Percentiles rank a stretch among this genome's conserved stretches.
phyloP scores from a whole-genome alignment of 306 rosid genomes.

The Cucurbita ficifolia region DNA sequence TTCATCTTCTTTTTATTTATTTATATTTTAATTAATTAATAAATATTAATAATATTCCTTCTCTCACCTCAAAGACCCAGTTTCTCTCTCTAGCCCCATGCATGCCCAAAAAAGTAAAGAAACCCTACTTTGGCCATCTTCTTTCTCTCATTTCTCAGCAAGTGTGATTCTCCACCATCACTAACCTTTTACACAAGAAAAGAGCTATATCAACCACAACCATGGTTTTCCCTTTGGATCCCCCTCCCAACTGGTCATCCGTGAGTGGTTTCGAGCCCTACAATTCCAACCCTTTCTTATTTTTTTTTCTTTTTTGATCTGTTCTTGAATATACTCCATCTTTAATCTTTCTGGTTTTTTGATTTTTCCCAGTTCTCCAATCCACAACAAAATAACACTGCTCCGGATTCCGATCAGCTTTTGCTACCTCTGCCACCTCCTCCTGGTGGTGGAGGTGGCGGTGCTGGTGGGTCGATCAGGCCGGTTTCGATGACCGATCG shows the following conservation, averaged over 20 bases:
- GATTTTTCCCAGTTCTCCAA: conserved; percentile 13
- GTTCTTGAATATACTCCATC: conserved; percentile 51
- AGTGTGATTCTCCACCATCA: conserved; percentile 79
- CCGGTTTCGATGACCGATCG: conserved; percentile 66
- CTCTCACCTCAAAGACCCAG: conserved; percentile 5
- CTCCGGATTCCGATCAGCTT: conserved; percentile 16
- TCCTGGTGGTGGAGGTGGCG: conserved; percentile 1
- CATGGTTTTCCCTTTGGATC: conserved; percentile 89
- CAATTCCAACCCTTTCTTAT: conserved; percentile 20
- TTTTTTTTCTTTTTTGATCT: not conserved
- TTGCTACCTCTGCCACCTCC: conserved; percentile 12
- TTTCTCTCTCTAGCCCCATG: conserved; percentile 13
- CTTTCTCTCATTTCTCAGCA: conserved; percentile 19
- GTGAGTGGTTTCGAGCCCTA: conserved; percentile 17
- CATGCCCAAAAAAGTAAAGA: conserved; percentile 27
- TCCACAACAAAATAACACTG: conserved; percentile 16
- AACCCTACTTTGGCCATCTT: conserved; percentile 22
- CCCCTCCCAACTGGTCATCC: conserved; percentile 80
- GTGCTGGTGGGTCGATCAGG: conserved; percentile 22
- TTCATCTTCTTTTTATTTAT: conserved; percentile 26
- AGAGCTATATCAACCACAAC: conserved; percentile 17
- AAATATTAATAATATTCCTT: conserved; percentile 7
- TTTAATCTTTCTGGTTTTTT: not conserved
- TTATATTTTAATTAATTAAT: not conserved
- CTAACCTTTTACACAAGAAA: conserved; percentile 36